Evolutionary conservation across 805 yeast species (phyloP).

Genomic region (Barnettozyma californica): DNA sequence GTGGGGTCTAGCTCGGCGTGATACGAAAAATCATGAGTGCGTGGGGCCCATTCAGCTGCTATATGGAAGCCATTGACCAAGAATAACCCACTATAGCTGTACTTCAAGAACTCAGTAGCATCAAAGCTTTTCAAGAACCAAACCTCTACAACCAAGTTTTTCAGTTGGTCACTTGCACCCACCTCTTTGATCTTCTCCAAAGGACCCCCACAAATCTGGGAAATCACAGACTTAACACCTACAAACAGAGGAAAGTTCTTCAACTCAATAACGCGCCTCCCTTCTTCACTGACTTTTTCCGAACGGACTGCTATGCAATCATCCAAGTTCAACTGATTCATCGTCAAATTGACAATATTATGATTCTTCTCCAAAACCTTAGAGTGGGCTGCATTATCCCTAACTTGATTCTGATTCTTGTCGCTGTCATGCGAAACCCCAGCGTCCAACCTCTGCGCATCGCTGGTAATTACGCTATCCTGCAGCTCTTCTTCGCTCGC

Average conservation of each 20-base stretch:
- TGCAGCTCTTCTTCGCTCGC: background rate
- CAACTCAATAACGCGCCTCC: constrained; percentile 31
- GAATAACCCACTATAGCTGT: constrained; percentile 47
- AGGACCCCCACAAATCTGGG: constrained; percentile 66
- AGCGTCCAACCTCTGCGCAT: background rate
- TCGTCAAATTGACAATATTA: constrained; percentile 1
- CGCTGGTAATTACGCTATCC: background rate
- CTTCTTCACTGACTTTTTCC: constrained; percentile 2
- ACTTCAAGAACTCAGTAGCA: constrained; percentile 50
- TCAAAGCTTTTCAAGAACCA: constrained; percentile 47
- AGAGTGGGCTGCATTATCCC: constrained; percentile 4
- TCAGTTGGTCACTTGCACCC: constrained; percentile 19
- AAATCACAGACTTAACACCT: constrained; percentile 44
- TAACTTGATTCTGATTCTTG: constrained; percentile 1
- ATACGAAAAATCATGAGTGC: background rate
- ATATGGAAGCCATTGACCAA: constrained; percentile 52
- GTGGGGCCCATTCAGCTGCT: constrained; percentile 41
- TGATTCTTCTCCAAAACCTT: constrained; percentile 1
- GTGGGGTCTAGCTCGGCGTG: constrained; percentile 16
- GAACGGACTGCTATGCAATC: background rate
- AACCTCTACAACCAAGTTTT: constrained; percentile 34
- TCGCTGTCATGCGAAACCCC: background rate
- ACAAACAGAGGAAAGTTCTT: constrained; percentile 36
- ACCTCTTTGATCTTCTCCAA: constrained; percentile 41
- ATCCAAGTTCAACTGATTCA: background rate